These are phyloP conservation scores for Ophiostoma ips DNA, from an alignment of 2,329 filamentous ascomycete genomes.

Conservation along the genomic window DNA sequence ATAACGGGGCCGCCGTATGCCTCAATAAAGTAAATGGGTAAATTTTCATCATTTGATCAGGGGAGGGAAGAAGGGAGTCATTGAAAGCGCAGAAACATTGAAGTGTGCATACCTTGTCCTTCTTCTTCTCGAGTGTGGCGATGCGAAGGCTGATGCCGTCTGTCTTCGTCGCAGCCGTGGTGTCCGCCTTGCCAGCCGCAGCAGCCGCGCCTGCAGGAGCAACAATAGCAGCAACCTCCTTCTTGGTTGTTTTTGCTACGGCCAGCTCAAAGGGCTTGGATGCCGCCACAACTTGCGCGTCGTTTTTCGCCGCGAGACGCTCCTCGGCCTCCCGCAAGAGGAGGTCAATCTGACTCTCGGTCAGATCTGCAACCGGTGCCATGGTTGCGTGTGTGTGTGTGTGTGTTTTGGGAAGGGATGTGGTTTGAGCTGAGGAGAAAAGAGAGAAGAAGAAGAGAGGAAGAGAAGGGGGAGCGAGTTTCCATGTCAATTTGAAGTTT, in stretches of 20 bases:
- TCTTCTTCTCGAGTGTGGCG: constrained; percentile 16
- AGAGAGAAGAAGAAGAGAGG: neutral
- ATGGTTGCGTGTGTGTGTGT: constrained; percentile 11
- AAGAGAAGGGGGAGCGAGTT: neutral
- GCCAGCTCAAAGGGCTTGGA: constrained; percentile 2
- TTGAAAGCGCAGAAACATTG: neutral
- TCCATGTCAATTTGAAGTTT: neutral
- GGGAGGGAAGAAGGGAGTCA: constrained; percentile 7
- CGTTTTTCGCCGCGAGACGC: constrained; percentile 20
- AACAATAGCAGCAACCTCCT: constrained; percentile 6
- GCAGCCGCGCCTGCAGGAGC: constrained; percentile 2
- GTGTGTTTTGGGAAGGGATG: neutral
- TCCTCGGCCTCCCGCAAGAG: constrained; percentile 27
- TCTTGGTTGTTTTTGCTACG: constrained; percentile 7
- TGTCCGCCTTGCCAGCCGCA: constrained; percentile 5
- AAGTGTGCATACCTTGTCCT: constrained; percentile 20
- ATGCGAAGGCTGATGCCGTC: constrained; percentile 19
- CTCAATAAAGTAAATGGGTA: constrained; percentile 53
- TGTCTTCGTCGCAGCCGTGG: constrained; percentile 8
- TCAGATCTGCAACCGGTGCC: constrained; percentile 17
- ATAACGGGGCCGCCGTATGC: constrained; percentile 67
- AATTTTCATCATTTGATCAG: constrained; percentile 55
- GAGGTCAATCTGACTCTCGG: constrained; percentile 24
- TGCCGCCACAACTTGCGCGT: neutral
- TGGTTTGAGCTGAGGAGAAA: neutral